Evolutionary conservation across 192 early-diverging fungal genomes (phyloP).

Genomic region (Ramicandelaber brevisporus): DNA sequence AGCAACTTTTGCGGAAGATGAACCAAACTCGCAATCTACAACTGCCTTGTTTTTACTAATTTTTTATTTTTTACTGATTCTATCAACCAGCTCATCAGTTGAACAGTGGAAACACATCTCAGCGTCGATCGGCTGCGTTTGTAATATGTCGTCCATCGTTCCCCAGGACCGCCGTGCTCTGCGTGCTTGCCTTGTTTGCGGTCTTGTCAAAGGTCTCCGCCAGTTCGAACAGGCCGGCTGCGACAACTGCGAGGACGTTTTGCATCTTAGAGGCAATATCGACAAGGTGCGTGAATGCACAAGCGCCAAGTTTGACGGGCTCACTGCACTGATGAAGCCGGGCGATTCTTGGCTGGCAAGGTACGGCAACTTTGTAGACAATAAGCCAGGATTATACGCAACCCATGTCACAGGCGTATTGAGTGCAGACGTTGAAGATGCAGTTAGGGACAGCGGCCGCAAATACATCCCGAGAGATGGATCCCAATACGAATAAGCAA

Average conservation of each 20-base stretch:
- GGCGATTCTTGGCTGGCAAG: slow-evolving; percentile 49
- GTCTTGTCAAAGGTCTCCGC: slow-evolving; percentile 46
- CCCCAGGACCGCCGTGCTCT: slow-evolving; percentile 43
- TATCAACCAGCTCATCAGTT: too few species aligned
- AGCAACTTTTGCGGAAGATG: too few species aligned
- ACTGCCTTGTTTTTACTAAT: too few species aligned
- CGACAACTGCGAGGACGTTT: slow-evolving; percentile 58
- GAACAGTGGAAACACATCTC: too few species aligned
- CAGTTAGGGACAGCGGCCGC: too few species aligned
- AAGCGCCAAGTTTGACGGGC: slow-evolving; percentile 44
- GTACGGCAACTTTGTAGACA: slow-evolving; percentile 24
- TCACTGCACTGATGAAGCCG: slow-evolving; percentile 48
- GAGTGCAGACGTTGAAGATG: slow-evolving; percentile 50
- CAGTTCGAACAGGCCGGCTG: slow-evolving; percentile 46
- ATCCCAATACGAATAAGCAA: too few species aligned
- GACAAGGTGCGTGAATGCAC: slow-evolving; percentile 52
- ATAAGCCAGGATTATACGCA: slow-evolving; percentile 43
- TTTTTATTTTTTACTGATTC: too few species aligned
- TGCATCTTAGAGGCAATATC: slow-evolving; percentile 32
- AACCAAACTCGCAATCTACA: too few species aligned
- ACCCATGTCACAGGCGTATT: slow-evolving; percentile 42
- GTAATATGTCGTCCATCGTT: slow-evolving; percentile 13
- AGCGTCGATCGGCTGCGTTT: too few species aligned
- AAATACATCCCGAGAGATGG: too few species aligned
- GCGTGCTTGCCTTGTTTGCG: slow-evolving; percentile 57